Conservation (phyloP, 257 asterid genomes). For the Solanum acaule region DNA sequence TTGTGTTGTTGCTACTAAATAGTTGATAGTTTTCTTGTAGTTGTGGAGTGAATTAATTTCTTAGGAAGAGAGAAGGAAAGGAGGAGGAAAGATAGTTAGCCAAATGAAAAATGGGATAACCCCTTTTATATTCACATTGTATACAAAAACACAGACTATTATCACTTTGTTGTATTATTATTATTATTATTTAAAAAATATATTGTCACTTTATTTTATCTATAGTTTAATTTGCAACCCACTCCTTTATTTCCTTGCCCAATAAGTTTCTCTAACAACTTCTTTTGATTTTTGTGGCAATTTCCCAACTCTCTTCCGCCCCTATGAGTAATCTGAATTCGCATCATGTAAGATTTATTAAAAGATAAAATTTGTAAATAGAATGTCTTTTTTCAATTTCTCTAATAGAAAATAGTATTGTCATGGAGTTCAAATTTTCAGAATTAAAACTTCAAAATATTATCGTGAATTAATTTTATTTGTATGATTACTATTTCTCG, state of each 20-base stretch:
- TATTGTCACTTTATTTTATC: background rate
- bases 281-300: background rate
- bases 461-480: background rate
- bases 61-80: slow-evolving; percentile 11
- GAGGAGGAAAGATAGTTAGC: background rate
- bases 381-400: rapidly evolving
- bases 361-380: background rate
- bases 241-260: background rate
- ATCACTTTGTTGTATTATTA: background rate
- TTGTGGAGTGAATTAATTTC: background rate
- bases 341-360: rapidly evolving
- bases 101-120: background rate
- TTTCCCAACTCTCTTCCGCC: background rate
- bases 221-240: background rate
- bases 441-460: rapidly evolving
- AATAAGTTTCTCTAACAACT: background rate
- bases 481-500: too few relatives aligned
- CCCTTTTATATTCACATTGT: background rate
- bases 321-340: too few relatives aligned
- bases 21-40: background rate
- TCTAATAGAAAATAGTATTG: background rate
- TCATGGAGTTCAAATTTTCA: rapidly evolving
- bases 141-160: background rate
- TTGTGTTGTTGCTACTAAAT: background rate
- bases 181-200: background rate